Evolutionary conservation across 2,329 filamentous ascomycete species (phyloP), one percentile per base, ranked within the genome.

Genomic region (Colletotrichum sansevieriae): DNA sequence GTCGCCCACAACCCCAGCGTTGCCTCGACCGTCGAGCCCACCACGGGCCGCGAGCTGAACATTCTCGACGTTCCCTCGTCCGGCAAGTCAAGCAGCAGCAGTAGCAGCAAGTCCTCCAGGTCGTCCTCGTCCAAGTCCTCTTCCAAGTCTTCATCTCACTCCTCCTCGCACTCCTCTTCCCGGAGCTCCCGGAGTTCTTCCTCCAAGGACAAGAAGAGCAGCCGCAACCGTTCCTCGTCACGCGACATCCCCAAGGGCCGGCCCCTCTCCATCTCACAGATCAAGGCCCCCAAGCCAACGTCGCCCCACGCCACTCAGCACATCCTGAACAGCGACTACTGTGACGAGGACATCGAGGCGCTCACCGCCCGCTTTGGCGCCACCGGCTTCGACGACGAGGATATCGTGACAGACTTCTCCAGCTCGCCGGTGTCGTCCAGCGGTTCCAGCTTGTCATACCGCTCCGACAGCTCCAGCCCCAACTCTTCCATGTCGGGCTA

Each of bases 11-110:
- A 98, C 84, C 95, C 95, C 74, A 93, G 92, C 80, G 91, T 94
- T 80, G 86, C 92, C 77, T 95, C 92, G 78, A 97, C 93, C 78
- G 91, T 92, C 74, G 96, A 99, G 87, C 95, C 95, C 79, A 98
- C 95, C 81, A 98, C 96, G 65, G 94, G 95, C 84, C 95, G 96
- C 81, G 94, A 95, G 83, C 88, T 99, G 76, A 99, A 99, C 89
- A 93, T 97, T 83, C 93, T 99, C 81, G 95, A 98, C 81, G 93
- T 97, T 71, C 92, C 94, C 79, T 87, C 75, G 41, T 76, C 76
- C 69, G 71, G 71, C 68, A 81, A 82, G 73, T 80, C 81, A 20
- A 78, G 81, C 39, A 81, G 79, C 52, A 47, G 46, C 25, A 78
- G 81, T 35, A 81, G 79, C 54, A 55, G 52, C 52, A 69, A 69